Percentiles rank a stretch among this genome's conserved stretches.
phyloP scores from a whole-genome alignment of 2,329 filamentous ascomycete species.

The Bisporella sp. region DNA sequence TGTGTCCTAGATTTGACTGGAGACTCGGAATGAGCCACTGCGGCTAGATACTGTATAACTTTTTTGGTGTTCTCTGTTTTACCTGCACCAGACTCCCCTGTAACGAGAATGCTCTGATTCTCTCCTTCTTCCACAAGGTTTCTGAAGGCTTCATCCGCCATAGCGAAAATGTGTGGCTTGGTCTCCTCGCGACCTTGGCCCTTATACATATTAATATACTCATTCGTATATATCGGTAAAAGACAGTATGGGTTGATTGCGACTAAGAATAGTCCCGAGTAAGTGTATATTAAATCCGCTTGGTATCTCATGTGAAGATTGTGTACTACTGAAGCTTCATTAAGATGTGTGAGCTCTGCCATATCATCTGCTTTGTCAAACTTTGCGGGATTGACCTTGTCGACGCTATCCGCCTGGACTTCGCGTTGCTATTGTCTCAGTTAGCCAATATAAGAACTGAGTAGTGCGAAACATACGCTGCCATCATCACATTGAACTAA shows the following conservation, averaged over 20 bases:
- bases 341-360: slow-evolving; percentile 96
- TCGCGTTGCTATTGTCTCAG: slow-evolving; percentile 64
- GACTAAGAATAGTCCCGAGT: slow-evolving; percentile 93
- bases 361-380: slow-evolving; percentile 99
- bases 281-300: slow-evolving; percentile 94
- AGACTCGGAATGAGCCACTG: slow-evolving; percentile 81
- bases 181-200: slow-evolving; percentile 87
- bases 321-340: slow-evolving; percentile 95
- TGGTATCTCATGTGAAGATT: slow-evolving; percentile 95
- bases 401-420: slow-evolving; percentile 77
- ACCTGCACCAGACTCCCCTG: slow-evolving; percentile 93
- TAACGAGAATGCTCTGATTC: slow-evolving; percentile 97
- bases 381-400: slow-evolving; percentile 98
- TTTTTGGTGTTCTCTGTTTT: slow-evolving; percentile 99
- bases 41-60: slow-evolving; percentile 95
- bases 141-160: slow-evolving; percentile 93
- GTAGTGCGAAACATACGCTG: slow-evolving; percentile 48
- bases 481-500: slow-evolving; percentile 93
- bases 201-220: slow-evolving; percentile 98
- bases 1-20: slow-evolving; percentile 50
- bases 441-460: slow-evolving; percentile 8
- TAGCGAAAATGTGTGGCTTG: slow-evolving; percentile 94
- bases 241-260: slow-evolving; percentile 96
- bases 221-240: slow-evolving; percentile 89
- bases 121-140: slow-evolving; percentile 91